Conservation (phyloP, 2,329 filamentous ascomycete genomes). For the Ciborinia camelliae region DNA sequence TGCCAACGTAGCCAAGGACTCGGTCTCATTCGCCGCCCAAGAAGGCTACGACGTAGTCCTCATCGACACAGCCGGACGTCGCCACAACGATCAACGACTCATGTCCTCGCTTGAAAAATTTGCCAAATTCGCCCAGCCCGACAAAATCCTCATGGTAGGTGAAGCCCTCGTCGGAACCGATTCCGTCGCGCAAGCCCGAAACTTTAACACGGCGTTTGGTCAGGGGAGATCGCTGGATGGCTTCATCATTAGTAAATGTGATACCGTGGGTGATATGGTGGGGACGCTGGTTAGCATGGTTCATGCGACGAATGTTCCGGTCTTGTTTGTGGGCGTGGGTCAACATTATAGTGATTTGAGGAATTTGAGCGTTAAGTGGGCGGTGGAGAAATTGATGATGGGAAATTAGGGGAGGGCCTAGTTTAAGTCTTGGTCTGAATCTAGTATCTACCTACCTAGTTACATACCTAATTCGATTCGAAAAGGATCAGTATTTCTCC, state of each 20-base stretch:
- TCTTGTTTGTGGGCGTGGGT: conserved; percentile 81
- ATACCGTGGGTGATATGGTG: conserved; percentile 96
- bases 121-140: conserved; percentile 89
- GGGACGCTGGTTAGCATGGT: conserved; percentile 92
- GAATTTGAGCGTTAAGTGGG: conserved; percentile 68
- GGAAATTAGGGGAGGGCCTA: conserved; percentile 30
- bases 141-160: conserved; percentile 99
- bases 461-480: too few relatives aligned
- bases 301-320: conserved; percentile 92
- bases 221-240: conserved; percentile 77
- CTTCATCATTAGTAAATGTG: conserved; percentile 98
- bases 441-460: too few relatives aligned
- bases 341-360: conserved; percentile 67
- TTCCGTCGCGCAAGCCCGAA: conserved; percentile 89
- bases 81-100: conserved; percentile 91
- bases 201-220: conserved; percentile 94
- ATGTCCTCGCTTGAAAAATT: conserved; percentile 99
- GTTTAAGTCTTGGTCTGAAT: not conserved
- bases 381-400: conserved; percentile 60
- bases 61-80: conserved; percentile 90
- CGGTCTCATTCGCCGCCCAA: conserved; percentile 73
- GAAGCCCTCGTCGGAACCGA: conserved; percentile 88
- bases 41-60: conserved; percentile 87
- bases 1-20: conserved; percentile 90
- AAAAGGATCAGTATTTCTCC: too few relatives aligned